Conservation (phyloP, 495 filamentous ascomycete species). For the Tirmania nivea region DNA sequence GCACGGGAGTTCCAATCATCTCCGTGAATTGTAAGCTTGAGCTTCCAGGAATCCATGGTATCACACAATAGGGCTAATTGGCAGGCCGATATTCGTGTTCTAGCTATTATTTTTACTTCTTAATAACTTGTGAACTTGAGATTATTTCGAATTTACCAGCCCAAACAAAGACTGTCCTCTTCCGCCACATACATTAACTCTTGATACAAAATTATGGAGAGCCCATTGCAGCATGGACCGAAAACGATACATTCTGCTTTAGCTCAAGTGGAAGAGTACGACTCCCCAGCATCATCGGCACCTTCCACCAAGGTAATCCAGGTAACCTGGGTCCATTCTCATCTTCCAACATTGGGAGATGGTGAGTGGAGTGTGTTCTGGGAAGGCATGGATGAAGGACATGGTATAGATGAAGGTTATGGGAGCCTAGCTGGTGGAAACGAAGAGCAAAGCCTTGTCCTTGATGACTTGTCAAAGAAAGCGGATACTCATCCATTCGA, state of each 20-base stretch:
- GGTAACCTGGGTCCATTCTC: conserved; percentile 10
- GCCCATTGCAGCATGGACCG: conserved; percentile 6
- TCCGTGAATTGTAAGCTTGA: too few species aligned
- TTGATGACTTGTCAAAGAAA: too few species aligned
- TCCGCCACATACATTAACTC: too few species aligned
- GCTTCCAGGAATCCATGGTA: too few species aligned
- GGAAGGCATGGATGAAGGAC: conserved; percentile 16
- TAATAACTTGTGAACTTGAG: too few species aligned
- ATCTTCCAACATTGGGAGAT: background rate
- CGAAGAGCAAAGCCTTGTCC: background rate
- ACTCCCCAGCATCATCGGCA: background rate
- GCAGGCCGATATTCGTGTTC: too few species aligned
- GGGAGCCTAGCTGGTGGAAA: conserved; percentile 15
- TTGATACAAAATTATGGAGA: conserved; percentile 6
- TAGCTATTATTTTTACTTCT: too few species aligned
- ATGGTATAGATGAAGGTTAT: conserved; percentile 9
- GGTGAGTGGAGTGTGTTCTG: conserved; percentile 18
- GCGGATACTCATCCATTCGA: background rate
- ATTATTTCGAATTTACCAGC: too few species aligned
- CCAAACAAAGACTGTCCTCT: too few species aligned
- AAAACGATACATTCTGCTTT: conserved; percentile 1
- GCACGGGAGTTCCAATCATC: too few species aligned
- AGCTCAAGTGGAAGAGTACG: background rate
- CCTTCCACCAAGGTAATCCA: conserved; percentile 12
- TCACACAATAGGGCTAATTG: too few species aligned